A percentile compares a stretch with the other conserved stretches of the same genome.
Evolutionary conservation across 192 early-diverging fungal species (phyloP).

Genomic region (Dispira simplex): DNA sequence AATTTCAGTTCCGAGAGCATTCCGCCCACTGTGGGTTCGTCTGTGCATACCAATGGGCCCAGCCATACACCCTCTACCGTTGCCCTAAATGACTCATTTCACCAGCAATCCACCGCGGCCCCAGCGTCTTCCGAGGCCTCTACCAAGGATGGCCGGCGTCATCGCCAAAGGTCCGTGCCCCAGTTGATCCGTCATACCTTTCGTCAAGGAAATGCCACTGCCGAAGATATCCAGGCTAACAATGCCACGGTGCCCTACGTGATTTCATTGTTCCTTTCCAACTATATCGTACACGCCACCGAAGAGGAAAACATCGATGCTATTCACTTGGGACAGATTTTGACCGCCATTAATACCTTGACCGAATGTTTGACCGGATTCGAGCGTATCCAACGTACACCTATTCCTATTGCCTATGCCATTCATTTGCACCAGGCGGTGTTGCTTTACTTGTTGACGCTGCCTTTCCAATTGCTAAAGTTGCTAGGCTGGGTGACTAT

Average conservation of each 20-base stretch:
- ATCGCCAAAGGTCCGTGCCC: not conserved
- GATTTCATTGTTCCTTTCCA: slow-evolving; percentile 42
- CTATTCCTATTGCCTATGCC: slow-evolving; percentile 79
- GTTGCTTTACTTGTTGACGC: slow-evolving; percentile 49
- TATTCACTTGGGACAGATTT: slow-evolving; percentile 20
- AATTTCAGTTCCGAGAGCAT: slow-evolving; percentile 12
- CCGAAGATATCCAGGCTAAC: slow-evolving; percentile 10
- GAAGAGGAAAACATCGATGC: slow-evolving; percentile 26
- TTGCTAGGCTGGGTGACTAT: slow-evolving; percentile 40
- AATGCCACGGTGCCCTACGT: slow-evolving; percentile 35
- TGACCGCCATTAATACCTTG: slow-evolving; percentile 31
- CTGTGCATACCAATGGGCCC: slow-evolving; percentile 11
- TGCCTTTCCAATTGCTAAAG: slow-evolving; percentile 70
- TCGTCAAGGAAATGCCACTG: not conserved
- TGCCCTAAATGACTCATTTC: not conserved
- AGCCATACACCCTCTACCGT: too few species aligned
- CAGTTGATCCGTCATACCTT: slow-evolving; percentile 18
- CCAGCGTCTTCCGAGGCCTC: slow-evolving; percentile 15
- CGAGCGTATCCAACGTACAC: slow-evolving; percentile 72
- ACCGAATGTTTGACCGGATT: slow-evolving; percentile 44
- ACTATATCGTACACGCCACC: slow-evolving; percentile 26
- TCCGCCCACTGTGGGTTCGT: slow-evolving; percentile 12
- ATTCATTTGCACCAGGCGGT: slow-evolving; percentile 78
- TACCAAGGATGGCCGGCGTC: not conserved
- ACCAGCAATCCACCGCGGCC: not conserved